These are phyloP conservation scores for Candida cerambycidarum DNA, from an alignment of 805 yeast species.

Conservation along the genomic window DNA sequence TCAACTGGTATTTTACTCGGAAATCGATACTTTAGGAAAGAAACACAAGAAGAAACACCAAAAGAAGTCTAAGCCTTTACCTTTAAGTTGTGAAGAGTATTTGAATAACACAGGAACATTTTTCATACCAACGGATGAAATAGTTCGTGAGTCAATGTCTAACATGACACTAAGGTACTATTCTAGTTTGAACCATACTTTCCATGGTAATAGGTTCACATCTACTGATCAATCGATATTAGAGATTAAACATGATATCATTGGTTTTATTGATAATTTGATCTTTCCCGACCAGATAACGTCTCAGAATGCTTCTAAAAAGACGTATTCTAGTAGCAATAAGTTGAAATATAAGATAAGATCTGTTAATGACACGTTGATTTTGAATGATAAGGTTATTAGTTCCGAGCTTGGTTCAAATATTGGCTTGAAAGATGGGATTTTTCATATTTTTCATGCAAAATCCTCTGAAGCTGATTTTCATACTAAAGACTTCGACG, in stretches of 20 bases:
- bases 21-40: background rate
- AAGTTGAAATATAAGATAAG: constrained; percentile 15
- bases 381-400: constrained; percentile 20
- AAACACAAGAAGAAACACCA: constrained; percentile 8
- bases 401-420: constrained; percentile 16
- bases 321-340: constrained; percentile 4
- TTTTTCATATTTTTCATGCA: constrained; percentile 30
- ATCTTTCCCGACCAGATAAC: constrained; percentile 18
- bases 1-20: constrained; percentile 14
- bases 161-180: constrained; percentile 29
- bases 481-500: too few species aligned
- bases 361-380: constrained; percentile 16
- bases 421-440: constrained; percentile 31
- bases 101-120: constrained; percentile 27
- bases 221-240: constrained; percentile 31
- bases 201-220: constrained; percentile 17
- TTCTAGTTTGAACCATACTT: constrained; percentile 21
- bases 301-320: constrained; percentile 6
- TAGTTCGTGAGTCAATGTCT: constrained; percentile 25
- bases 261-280: constrained; percentile 24
- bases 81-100: constrained; percentile 28
- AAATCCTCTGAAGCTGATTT: background rate
- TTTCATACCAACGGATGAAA: constrained; percentile 35
- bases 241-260: constrained; percentile 31
- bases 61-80: constrained; percentile 14